Conservation (phyloP, 106 monocot species). For the Dendrobium nobile region DNA sequence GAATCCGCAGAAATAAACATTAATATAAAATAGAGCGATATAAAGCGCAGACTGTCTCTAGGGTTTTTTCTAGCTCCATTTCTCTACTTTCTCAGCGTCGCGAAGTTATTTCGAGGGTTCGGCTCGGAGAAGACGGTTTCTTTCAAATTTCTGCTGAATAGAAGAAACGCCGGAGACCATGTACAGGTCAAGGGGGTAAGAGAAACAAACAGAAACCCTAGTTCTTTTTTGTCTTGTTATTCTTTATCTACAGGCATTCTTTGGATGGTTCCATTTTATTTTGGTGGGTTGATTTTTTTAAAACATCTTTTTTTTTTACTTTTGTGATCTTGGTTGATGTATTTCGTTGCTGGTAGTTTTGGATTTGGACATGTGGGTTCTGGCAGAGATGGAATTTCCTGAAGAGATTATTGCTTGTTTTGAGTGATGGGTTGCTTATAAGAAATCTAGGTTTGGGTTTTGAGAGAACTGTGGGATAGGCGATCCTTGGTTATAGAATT, state of each 20-base stretch:
- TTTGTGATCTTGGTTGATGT: neutral
- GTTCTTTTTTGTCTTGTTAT: neutral
- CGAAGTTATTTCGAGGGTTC: neutral
- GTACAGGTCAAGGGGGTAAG: slow-evolving; percentile 4
- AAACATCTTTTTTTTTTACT: no score
- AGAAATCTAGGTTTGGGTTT: neutral
- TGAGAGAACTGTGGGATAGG: neutral
- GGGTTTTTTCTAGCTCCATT: no score
- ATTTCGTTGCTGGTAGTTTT: neutral
- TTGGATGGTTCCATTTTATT: neutral
- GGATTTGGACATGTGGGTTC: neutral
- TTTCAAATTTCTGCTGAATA: neutral
- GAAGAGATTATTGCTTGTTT: neutral
- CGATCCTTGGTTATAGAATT: neutral
- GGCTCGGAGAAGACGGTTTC: neutral
- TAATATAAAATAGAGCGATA: no score
- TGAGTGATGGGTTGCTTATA: neutral
- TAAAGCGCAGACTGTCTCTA: no score
- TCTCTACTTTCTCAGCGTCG: no score
- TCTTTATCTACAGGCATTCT: neutral
- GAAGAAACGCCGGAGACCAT: neutral
- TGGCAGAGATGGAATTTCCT: neutral
- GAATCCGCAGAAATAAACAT: no score
- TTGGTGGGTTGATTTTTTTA: neutral
- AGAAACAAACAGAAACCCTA: neutral